phyloP scores from a whole-genome alignment of 2,329 filamentous ascomycete genomes.

The Lasiodiplodia theobromae region DNA sequence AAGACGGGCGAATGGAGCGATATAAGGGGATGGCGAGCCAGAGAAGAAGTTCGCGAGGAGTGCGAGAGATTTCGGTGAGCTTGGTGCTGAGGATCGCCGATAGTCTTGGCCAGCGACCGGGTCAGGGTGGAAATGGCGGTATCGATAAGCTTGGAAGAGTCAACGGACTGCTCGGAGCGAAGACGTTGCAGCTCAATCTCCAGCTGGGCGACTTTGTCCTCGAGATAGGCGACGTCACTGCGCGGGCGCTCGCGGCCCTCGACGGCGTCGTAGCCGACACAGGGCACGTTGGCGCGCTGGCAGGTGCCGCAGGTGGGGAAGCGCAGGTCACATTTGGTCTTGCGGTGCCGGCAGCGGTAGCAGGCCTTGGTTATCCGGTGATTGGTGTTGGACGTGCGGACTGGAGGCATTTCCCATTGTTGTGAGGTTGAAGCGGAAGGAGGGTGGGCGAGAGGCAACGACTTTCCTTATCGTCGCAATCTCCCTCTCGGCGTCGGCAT shows the following conservation, averaged over 20 bases:
- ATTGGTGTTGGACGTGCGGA: conserved; percentile 19
- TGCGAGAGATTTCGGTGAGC: background rate
- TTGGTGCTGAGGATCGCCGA: background rate
- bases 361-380: conserved; percentile 29
- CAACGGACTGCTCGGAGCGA: conserved; percentile 20
- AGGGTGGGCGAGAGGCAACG: background rate
- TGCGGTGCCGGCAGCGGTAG: conserved; percentile 27
- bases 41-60: background rate
- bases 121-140: conserved; percentile 21
- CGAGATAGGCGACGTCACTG: conserved; percentile 27
- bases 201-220: conserved; percentile 28
- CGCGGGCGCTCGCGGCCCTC: conserved; percentile 26
- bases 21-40: background rate
- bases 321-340: conserved; percentile 26
- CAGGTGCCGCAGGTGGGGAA: conserved; percentile 25
- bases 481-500: background rate
- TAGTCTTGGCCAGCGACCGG: conserved; percentile 9
- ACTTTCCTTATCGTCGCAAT: background rate
- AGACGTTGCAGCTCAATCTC: conserved; percentile 27
- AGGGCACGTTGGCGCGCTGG: conserved; percentile 18
- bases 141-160: conserved; percentile 8
- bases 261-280: conserved; percentile 29
- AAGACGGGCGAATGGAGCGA: conserved; percentile 16
- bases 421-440: background rate
- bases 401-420: conserved; percentile 23